Percentiles rank a stretch among this genome's conserved stretches.
phyloP scores from a whole-genome alignment of 352 stramenopile species.

The Porosira glacialis region DNA sequence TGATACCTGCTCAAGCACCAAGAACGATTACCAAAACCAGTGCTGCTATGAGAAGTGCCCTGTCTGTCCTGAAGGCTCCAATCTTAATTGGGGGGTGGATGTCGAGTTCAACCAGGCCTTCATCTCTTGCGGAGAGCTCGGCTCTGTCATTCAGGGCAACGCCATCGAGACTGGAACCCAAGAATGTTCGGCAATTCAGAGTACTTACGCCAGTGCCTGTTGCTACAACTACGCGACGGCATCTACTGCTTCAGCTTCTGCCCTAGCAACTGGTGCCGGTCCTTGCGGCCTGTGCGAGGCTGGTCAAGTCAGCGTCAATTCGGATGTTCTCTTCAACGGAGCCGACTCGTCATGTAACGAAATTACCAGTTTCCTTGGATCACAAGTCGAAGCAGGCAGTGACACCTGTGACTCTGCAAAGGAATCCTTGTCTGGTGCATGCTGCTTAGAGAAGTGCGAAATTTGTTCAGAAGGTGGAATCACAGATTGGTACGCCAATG shows the following conservation, averaged over 20 bases:
- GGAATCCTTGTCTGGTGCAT: constrained; percentile 40
- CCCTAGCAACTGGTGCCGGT: constrained; percentile 9
- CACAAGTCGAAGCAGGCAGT: constrained; percentile 47
- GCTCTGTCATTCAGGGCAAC: constrained; percentile 46
- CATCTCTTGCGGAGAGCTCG: constrained; percentile 57
- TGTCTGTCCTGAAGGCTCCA: constrained; percentile 54
- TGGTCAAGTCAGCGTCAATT: constrained; percentile 39
- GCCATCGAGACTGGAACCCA: constrained; percentile 40
- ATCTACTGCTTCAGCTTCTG: constrained; percentile 5
- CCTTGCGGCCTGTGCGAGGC: constrained; percentile 40
- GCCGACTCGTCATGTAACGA: constrained; percentile 52
- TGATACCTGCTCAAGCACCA: constrained; percentile 48
- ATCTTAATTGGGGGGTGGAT: constrained; percentile 61
- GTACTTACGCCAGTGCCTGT: constrained; percentile 56
- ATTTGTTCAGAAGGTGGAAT: constrained; percentile 53
- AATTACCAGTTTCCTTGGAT: constrained; percentile 54
- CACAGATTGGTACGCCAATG: constrained; percentile 50
- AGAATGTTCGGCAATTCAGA: constrained; percentile 47
- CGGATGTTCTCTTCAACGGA: constrained; percentile 56
- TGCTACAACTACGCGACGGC: constrained; percentile 63
- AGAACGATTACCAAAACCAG: constrained; percentile 35
- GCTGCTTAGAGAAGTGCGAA: constrained; percentile 56
- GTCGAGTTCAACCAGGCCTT: constrained; percentile 53
- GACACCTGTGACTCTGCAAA: constrained; percentile 42
- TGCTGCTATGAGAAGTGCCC: constrained; percentile 63